Base-by-base conservation (phyloP, 345 rosid genomes). In the Heritiera fomes region DNA sequence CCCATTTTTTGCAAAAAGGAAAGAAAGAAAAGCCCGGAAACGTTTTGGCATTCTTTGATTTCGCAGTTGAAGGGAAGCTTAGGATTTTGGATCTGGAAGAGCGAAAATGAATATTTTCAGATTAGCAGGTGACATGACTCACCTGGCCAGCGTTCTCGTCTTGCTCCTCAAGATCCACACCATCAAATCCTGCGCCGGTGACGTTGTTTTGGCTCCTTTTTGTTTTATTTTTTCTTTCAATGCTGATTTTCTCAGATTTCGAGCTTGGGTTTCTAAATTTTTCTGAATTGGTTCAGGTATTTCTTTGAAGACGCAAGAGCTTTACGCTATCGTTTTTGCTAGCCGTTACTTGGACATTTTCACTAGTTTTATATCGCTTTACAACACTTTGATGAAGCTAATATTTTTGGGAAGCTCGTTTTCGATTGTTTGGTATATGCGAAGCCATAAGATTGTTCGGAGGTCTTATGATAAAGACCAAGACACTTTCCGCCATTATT, bases 161-260 rank as follows among this genome's bases (percentile, higher is more conserved):
- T 84, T 91, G 89, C 98, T 93, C 68, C 96, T 93, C 81, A 90
- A 93, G 94, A 93, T 91, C 83, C 94, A 91, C 86, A 91, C 98
- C 78, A 91, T 93, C 84, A 93, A 93, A 83, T 91, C 94, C 78
- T 93, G 98, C 82, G 93, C 96, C 3, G 93, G 98, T 91, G 71
- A 17, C 14, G 1, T 6, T 7, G 10, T 8, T 20, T n/a, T 40
- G 2, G 38, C 43, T 52, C 71, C 34, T 15, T 18, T 17, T 68
- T 18, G 38, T 67, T 65, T 41, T 65, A 2, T 65, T 65, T 34
- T 34, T 41, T 6, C 2, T 69, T 49, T 49, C 53, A 64, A 32
- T 41, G 10, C 14, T 23, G 14, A 8, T 13, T 20, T 70, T 20
- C 30, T 47, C 11, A 46, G 55, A 2, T 46, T 45, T 46, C 12